These are phyloP conservation scores for Biscogniauxia mediterranea DNA, from an alignment of 2,329 filamentous ascomycete genomes.

Conservation along the genomic window DNA sequence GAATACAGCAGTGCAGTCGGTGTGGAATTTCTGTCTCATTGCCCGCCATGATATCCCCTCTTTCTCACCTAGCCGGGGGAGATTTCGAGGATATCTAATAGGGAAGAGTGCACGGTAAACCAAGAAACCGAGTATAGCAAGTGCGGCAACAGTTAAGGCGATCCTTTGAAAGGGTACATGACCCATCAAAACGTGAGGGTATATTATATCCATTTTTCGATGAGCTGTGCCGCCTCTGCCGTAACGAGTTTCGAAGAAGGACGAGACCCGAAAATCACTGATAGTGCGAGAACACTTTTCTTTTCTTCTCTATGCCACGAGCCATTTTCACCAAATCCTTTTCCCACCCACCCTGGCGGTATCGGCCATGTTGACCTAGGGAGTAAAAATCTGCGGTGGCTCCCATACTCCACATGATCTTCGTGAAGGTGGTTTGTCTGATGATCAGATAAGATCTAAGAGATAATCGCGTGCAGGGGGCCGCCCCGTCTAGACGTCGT, in stretches of 20 bases:
- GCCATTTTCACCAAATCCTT: neutral
- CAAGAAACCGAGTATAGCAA: neutral
- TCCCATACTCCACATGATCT: neutral
- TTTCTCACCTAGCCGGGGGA: conserved; percentile 16
- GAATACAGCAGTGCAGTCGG: conserved; percentile 16
- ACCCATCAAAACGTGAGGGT: neutral
- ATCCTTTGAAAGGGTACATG: neutral
- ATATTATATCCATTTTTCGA: neutral
- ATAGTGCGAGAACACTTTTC: neutral
- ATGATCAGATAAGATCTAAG: neutral
- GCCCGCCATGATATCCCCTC: conserved; percentile 13
- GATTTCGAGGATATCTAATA: conserved; percentile 19
- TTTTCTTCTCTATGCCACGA: neutral
- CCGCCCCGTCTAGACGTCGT: neutral
- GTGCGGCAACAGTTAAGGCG: neutral
- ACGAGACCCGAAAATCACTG: neutral
- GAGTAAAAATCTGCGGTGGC: too few species aligned
- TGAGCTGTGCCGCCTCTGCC: neutral
- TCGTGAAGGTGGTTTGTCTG: neutral
- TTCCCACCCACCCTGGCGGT: too few species aligned
- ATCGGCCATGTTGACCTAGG: too few species aligned
- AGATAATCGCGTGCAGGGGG: neutral
- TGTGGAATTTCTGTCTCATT: conserved; percentile 19
- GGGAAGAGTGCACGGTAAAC: conserved; percentile 12
- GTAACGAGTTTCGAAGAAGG: neutral